phyloP scores from a whole-genome alignment of 2,329 filamentous ascomycete genomes.

The Cordyceps fumosorosea region DNA sequence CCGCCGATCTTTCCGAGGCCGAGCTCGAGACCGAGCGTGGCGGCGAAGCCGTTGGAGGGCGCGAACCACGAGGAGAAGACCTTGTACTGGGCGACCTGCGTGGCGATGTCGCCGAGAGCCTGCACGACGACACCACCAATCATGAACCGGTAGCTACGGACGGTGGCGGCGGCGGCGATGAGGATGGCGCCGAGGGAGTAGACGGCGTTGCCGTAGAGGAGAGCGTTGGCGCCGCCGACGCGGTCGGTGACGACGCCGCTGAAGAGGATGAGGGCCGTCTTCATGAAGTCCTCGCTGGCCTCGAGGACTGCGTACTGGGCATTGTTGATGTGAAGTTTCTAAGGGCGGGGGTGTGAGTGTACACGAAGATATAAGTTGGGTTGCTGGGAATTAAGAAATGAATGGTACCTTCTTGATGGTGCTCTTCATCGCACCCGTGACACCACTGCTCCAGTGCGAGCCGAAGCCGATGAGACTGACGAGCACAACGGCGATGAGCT shows the following conservation, averaged over 20 bases:
- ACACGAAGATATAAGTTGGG: fast-evolving
- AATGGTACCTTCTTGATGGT: constrained; percentile 46
- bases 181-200: constrained; percentile 53
- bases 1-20: constrained; percentile 55
- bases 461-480: constrained; percentile 53
- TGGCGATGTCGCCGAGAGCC: constrained; percentile 56
- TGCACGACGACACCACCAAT: constrained; percentile 49
- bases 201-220: constrained; percentile 55
- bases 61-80: constrained; percentile 61
- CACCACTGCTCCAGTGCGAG: constrained; percentile 52
- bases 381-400: too few species aligned
- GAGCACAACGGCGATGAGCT: constrained; percentile 37
- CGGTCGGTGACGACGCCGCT: constrained; percentile 52
- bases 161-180: constrained; percentile 49
- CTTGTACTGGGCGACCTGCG: constrained; percentile 58
- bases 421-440: constrained; percentile 54
- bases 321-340: constrained; percentile 52
- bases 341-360: background rate
- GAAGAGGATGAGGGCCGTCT: constrained; percentile 46
- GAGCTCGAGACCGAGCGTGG: constrained; percentile 53
- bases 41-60: constrained; percentile 54
- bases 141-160: constrained; percentile 54
- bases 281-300: constrained; percentile 57
- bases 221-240: constrained; percentile 51
- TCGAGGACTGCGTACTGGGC: constrained; percentile 52